Base-by-base conservation (phyloP, 2,329 filamentous ascomycete genomes). In the Colletotrichum kahawae region DNA sequence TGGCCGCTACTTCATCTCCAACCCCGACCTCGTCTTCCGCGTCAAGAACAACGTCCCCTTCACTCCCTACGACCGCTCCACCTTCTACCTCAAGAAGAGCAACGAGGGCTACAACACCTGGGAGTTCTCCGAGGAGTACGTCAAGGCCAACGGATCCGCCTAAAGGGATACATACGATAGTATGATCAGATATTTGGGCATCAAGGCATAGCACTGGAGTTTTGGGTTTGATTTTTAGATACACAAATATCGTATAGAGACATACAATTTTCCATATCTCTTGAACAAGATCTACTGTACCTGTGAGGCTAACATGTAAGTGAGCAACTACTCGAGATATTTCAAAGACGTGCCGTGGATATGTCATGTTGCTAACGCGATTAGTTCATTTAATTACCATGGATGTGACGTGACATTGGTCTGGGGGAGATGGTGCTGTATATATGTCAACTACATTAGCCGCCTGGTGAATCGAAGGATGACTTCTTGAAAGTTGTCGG, bases 11-110 rank as follows among this genome's bases (percentile, higher is more conserved):
- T 87, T 82, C 71, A 85, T 83, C 13, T 77, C 85, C 21, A 87
- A 87, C 76, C 85, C 85, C 2, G 85, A 87, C 70, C 77, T 87
- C 66, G 81, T 84, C 1, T 87, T 83, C 78, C 81, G 84, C n/a
- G 66, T 87, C 2, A 81, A 83, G 80, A 74, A 85, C 48, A 81
- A 81, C 0, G 76, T 88, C 10, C 77, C 80, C 2, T 75, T 88
- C 14, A 80, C 79, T 7, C 78, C 81, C 9, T 87, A 88, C 70
- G 77, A 86, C 64, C 78, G 86, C 10, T 77, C 82, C 1, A 82
- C 79, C 0, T 88, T 89, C 69, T 89, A 89, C 73, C 66, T 70
- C 7, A 74, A 62, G 24, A 79, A 78, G 69, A 78, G 70, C 9
- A 74, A 77, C 14, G 51, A 74, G 7, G 80, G 81, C 1, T 83